Conservation (phyloP, 306 rosid species). For the Castanea sativa region DNA sequence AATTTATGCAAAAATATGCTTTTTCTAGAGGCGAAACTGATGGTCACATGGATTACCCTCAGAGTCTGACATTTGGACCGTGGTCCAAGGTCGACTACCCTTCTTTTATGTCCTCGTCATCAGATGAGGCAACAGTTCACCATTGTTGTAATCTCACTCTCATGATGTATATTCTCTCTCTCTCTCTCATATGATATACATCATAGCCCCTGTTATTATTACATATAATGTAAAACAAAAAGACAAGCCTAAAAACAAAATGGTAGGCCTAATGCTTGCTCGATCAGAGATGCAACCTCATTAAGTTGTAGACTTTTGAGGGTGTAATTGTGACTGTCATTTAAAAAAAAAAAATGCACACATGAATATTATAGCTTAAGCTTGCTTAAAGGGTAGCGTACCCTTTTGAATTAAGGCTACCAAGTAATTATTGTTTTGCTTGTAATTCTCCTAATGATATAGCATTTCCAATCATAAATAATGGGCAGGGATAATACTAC, state of each 20-base stretch:
- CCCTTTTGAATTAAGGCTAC: not conserved
- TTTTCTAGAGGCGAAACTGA: conserved; percentile 36
- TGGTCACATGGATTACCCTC: conserved; percentile 60
- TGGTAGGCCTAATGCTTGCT: not conserved
- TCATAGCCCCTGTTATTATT: not conserved
- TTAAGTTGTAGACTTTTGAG: not conserved
- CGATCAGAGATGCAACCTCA: not conserved
- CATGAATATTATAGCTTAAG: not conserved
- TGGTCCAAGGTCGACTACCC: conserved; percentile 30
- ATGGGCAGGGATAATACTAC: not conserved
- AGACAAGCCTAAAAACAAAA: not conserved
- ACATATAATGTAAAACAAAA: not conserved
- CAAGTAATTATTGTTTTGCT: not conserved
- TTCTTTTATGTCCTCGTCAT: conserved; percentile 29
- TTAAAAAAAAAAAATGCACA: not conserved
- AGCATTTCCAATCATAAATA: not conserved
- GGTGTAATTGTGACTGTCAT: not conserved
- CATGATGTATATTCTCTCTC: not conserved
- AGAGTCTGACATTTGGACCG: conserved; percentile 63
- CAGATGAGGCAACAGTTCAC: conserved; percentile 25
- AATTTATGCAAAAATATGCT: conserved; percentile 24
- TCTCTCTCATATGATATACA: not conserved
- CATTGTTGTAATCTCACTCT: not conserved
- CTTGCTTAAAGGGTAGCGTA: not conserved
- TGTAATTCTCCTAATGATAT: not conserved